Percentiles rank a stretch among this genome's conserved stretches.
These are phyloP conservation scores for Suillus sp. DNA, from an alignment of 768 basidiomycete genomes.

Conservation along the genomic window DNA sequence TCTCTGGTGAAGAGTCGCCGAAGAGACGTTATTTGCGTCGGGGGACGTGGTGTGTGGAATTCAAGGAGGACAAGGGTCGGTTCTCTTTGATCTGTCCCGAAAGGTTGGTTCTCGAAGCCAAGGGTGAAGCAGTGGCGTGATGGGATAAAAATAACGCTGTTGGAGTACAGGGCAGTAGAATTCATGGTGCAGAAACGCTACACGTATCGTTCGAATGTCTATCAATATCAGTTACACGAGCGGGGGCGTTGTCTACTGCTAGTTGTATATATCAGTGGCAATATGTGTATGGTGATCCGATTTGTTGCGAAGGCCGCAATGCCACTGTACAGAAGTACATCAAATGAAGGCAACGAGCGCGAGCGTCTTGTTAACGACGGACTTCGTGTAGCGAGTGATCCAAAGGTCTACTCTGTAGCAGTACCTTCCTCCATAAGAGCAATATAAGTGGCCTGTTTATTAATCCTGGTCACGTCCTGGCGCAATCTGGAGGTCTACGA, in stretches of 20 bases:
- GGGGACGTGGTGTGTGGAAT: constrained; percentile 45
- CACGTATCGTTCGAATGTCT: neutral
- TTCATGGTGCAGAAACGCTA: neutral
- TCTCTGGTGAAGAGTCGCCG: constrained; percentile 43
- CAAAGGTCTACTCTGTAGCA: neutral
- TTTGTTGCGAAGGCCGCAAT: neutral
- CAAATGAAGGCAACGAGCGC: neutral
- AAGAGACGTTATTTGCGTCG: constrained; percentile 33
- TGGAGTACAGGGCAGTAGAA: neutral
- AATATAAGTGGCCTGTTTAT: too few species aligned
- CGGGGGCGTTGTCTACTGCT: neutral
- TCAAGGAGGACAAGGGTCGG: constrained; percentile 42
- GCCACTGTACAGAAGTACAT: neutral
- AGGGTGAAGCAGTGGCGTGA: neutral
- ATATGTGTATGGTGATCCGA: neutral
- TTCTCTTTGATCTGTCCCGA: constrained; percentile 54
- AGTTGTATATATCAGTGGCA: neutral
- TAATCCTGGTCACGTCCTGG: neutral
- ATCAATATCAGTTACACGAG: neutral
- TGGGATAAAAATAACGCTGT: neutral
- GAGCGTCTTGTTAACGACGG: neutral
- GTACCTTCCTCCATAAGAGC: neutral
- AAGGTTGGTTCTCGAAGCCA: constrained; percentile 45
- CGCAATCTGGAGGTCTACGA: neutral
- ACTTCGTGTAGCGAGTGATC: neutral